Evolutionary conservation across 164 flowering plant genomes (phyloP), one percentile per base, ranked within the genome.

Genomic region (Vitis labrusca): DNA sequence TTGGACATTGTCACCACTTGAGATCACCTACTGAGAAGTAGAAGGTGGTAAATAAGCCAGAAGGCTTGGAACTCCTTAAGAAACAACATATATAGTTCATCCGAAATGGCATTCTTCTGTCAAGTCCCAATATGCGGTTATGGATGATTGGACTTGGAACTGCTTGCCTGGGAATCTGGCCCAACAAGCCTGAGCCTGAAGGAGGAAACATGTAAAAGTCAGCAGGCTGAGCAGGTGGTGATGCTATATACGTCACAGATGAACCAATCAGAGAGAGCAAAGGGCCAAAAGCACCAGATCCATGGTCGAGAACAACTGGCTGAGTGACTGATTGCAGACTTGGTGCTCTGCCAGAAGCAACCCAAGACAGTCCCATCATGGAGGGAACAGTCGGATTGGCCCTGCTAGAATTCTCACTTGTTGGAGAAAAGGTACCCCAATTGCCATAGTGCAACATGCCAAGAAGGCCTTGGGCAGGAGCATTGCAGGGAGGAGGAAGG

Each of bases 41-140:
- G 93, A 74, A 65, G 88, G 57, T 48, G 94, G 92, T 53, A 97
- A 87, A 72, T 95, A 84, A 66, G 87, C 70, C 64, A 83, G 94
- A 84, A 92, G 73, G 76, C 63, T 79, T 54, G 89, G 79, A 11
- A 81, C 81, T 68, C 78, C 87, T 80, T 85, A 97, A 71, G 90
- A 63, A 79, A 85, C 64, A 63, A 88, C 77, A 62, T 19, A 19
- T 19, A 19, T 19, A 19, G 23, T 19, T 19, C 23, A 19, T 19
- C 1, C 1, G 23, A 19, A 19, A 19, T 1, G 23, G 23, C 23
- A 32, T 32, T 32, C 44, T 32, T 32, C 44, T 32, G 44, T 32
- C 44, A 32, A 32, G 7, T 32, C 44, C 44, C 44, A 32, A 32
- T 32, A 32, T 32, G 44, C 7, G 44, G 44, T 6, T 3, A 32